Evolutionary conservation across 2,329 filamentous ascomycete species (phyloP).

Genomic region (Teratosphaeria epicoccoides): DNA sequence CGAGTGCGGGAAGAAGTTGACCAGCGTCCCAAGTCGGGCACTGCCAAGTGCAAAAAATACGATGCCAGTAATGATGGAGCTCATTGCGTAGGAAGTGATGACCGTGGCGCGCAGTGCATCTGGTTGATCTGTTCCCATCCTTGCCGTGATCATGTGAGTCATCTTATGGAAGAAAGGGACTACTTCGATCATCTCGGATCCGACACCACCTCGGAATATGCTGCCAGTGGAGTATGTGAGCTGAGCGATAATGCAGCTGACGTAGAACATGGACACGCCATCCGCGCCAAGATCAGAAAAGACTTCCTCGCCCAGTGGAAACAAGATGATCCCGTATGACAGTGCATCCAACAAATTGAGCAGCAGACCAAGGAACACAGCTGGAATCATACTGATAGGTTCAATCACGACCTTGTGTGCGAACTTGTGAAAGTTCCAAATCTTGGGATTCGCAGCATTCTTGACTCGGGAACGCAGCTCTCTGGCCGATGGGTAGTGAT

Average conservation of each 20-base stretch:
- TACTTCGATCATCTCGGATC: constrained; percentile 96
- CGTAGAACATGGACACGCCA: constrained; percentile 96
- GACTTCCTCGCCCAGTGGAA: constrained; percentile 76
- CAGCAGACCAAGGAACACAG: constrained; percentile 77
- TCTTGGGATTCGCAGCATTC: constrained; percentile 48
- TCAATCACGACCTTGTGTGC: constrained; percentile 54
- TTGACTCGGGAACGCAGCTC: constrained; percentile 6
- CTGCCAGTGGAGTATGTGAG: constrained; percentile 82
- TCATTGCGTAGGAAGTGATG: constrained; percentile 80
- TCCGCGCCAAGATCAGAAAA: constrained; percentile 82
- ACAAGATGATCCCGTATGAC: constrained; percentile 85
- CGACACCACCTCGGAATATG: constrained; percentile 80
- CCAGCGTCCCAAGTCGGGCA: constrained; percentile 79
- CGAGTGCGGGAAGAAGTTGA: constrained; percentile 92
- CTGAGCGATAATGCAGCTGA: constrained; percentile 92
- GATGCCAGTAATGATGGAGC: constrained; percentile 78
- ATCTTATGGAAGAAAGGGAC: constrained; percentile 99
- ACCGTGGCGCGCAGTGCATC: constrained; percentile 88
- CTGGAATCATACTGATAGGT: constrained; percentile 64
- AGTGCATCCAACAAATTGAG: constrained; percentile 90
- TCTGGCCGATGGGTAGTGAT: constrained; percentile 19
- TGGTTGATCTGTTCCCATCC: constrained; percentile 68
- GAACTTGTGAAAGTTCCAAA: constrained; percentile 59
- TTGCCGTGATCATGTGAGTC: constrained; percentile 73
- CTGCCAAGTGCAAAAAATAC: constrained; percentile 87